These are phyloP conservation scores for Castanea mollissima DNA, from an alignment of 306 rosid genomes.

Conservation along the genomic window DNA sequence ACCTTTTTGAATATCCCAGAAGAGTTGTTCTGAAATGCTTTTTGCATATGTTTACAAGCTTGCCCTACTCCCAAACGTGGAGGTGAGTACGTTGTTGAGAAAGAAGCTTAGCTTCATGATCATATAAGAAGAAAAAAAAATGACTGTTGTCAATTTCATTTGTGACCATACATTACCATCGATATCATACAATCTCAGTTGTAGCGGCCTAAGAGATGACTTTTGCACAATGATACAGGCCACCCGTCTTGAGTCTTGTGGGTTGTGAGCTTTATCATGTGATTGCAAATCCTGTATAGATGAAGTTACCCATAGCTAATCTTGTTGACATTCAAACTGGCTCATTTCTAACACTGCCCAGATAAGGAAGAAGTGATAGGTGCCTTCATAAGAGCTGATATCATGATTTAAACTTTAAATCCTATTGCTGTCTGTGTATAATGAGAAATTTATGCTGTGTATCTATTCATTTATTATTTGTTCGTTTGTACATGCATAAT, in stretches of 20 bases:
- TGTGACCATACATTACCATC: neutral
- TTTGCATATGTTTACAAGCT: neutral
- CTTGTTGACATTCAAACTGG: neutral
- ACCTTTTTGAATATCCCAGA: neutral
- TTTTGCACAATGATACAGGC: neutral
- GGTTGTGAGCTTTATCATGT: neutral
- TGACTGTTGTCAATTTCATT: neutral
- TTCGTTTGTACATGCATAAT: neutral
- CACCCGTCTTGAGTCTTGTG: neutral
- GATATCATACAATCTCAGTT: neutral
- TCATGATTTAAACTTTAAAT: neutral
- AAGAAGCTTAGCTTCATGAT: neutral
- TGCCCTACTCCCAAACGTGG: neutral
- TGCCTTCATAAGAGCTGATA: neutral
- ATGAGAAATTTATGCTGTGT: neutral
- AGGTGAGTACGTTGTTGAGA: slow-evolving; percentile 7
- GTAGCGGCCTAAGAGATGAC: neutral
- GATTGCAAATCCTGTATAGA: neutral
- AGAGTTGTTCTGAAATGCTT: slow-evolving; percentile 20
- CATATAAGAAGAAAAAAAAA: neutral
- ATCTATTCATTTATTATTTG: neutral
- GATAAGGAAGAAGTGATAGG: neutral
- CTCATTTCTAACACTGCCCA: neutral
- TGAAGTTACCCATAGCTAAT: neutral
- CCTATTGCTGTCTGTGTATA: neutral